Percentiles rank a stretch among this genome's conserved stretches.
These are phyloP conservation scores for Geotrichum restrictum DNA, from an alignment of 1,139 yeast species.

Conservation along the genomic window DNA sequence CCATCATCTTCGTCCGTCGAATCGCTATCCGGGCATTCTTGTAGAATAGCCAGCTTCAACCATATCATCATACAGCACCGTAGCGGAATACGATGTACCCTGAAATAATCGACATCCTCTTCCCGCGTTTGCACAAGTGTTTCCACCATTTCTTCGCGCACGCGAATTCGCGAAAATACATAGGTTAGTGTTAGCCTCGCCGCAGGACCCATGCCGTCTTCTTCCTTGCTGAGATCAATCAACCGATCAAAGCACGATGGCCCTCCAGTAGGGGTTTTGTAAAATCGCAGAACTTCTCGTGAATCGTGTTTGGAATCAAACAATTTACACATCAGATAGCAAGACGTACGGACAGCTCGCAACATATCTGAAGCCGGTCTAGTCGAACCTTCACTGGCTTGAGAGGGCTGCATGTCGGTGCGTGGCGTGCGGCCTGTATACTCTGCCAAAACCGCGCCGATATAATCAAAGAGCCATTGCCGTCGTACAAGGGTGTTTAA, in stretches of 20 bases:
- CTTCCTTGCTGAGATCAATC: slow-evolving; percentile 16
- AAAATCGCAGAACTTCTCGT: slow-evolving; percentile 13
- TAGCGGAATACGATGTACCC: slow-evolving; percentile 18
- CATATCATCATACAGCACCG: slow-evolving; percentile 20
- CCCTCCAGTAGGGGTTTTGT: neutral
- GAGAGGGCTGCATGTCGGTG: neutral
- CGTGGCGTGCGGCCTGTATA: slow-evolving; percentile 5
- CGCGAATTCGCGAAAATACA: slow-evolving; percentile 17
- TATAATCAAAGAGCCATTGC: slow-evolving; percentile 21
- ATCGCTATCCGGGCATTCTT: slow-evolving; percentile 5
- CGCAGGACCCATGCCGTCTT: slow-evolving; percentile 18
- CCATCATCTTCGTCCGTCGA: slow-evolving; percentile 1
- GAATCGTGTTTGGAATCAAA: slow-evolving; percentile 19
- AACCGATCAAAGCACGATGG: slow-evolving; percentile 14
- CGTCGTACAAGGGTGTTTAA: slow-evolving; percentile 17
- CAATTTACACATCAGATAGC: slow-evolving; percentile 20
- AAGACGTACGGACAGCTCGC: slow-evolving; percentile 18
- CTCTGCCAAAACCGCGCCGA: slow-evolving; percentile 16
- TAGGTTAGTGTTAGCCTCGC: slow-evolving; percentile 19
- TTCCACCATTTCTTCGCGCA: slow-evolving; percentile 12
- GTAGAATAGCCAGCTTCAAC: slow-evolving; percentile 18
- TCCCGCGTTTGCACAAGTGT: slow-evolving; percentile 12
- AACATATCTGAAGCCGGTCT: slow-evolving; percentile 4
- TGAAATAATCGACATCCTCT: slow-evolving; percentile 13
- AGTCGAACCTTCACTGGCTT: neutral